Evolutionary conservation across 2,329 filamentous ascomycete species (phyloP).

Genomic region (Neofusicoccum cordaticola): DNA sequence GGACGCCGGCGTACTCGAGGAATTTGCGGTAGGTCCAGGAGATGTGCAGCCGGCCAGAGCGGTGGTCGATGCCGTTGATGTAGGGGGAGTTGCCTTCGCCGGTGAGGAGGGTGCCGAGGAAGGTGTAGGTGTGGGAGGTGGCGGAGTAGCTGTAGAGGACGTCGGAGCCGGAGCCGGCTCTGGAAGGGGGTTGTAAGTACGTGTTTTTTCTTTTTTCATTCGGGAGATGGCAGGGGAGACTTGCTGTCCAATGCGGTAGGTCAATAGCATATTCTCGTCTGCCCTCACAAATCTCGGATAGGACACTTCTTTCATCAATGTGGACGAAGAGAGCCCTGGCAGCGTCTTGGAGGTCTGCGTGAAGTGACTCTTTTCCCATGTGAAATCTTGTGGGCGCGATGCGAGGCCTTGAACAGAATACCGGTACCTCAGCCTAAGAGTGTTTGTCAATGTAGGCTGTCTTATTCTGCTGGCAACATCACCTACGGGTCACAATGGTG

Average conservation of each 20-base stretch:
- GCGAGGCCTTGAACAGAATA: neutral
- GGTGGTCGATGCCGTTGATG: slow-evolving; percentile 48
- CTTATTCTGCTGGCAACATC: no score
- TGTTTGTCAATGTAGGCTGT: neutral
- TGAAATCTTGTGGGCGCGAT: neutral
- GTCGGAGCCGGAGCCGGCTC: slow-evolving; percentile 8
- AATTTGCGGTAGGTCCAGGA: slow-evolving; percentile 54
- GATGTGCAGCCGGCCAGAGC: slow-evolving; percentile 38
- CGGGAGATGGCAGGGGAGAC: slow-evolving; percentile 47
- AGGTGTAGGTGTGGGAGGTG: slow-evolving; percentile 35
- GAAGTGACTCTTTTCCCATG: neutral
- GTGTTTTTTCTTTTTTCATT: no score
- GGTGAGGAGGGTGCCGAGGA: slow-evolving; percentile 43
- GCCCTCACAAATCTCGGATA: slow-evolving; percentile 50
- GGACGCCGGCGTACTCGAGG: slow-evolving; percentile 34
- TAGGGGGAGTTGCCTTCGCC: slow-evolving; percentile 52
- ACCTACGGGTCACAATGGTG: slow-evolving; percentile 37
- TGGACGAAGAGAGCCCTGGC: neutral
- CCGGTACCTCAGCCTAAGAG: neutral
- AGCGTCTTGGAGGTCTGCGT: neutral
- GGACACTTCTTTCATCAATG: slow-evolving; percentile 32
- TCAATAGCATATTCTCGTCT: slow-evolving; percentile 44
- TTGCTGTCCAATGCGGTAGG: slow-evolving; percentile 52
- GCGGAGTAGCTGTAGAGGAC: slow-evolving; percentile 44
- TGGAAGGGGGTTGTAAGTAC: neutral